Evolutionary conservation across 768 basidiomycete species (phyloP).

Genomic region (Boletus rex-veris): DNA sequence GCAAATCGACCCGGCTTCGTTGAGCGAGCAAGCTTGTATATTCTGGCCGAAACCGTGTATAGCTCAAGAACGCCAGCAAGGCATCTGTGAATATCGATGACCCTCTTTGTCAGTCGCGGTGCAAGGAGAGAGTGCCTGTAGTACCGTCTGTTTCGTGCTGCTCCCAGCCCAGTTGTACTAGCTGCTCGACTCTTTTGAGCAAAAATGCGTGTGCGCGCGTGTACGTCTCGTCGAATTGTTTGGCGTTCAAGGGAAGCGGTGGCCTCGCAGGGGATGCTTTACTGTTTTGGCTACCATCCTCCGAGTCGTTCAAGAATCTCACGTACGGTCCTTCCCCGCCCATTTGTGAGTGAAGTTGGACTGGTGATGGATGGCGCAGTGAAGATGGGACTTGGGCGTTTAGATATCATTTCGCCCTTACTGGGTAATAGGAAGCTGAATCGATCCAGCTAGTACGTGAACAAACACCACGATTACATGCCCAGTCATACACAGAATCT

Average conservation of each 20-base stretch:
- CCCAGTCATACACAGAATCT: too few species aligned
- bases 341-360: background rate
- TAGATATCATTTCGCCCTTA: background rate
- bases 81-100: background rate
- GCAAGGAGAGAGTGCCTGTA: background rate
- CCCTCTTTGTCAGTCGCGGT: background rate
- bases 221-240: background rate
- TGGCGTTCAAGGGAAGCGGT: background rate
- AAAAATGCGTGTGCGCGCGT: background rate
- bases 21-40: background rate
- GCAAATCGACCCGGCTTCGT: background rate
- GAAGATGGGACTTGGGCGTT: background rate
- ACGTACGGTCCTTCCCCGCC: slow-evolving; percentile 8
- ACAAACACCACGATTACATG: too few species aligned
- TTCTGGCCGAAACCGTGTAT: background rate
- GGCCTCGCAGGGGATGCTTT: background rate
- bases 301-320: background rate
- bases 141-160: background rate
- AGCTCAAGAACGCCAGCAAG: background rate
- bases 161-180: background rate
- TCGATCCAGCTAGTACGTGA: too few species aligned
- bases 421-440: too few species aligned
- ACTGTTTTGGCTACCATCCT: too few species aligned
- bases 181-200: background rate
- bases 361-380: background rate